These are phyloP conservation scores for Stagonosporopsis tanaceti DNA, from an alignment of 2,329 filamentous ascomycete species.

Conservation along the genomic window DNA sequence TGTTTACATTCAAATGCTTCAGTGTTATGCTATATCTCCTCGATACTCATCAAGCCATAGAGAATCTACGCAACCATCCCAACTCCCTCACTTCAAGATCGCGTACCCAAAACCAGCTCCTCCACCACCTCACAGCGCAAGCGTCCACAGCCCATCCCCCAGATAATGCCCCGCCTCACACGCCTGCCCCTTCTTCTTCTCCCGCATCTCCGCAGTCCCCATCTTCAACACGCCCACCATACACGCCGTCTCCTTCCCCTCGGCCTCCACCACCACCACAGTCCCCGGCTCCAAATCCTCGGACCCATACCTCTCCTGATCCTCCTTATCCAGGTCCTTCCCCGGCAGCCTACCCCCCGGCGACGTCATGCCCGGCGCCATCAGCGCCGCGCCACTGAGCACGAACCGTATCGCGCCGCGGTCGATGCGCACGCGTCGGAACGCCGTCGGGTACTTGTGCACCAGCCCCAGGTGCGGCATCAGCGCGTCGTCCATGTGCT, in stretches of 20 bases:
- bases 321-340: slow-evolving; percentile 45
- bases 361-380: slow-evolving; percentile 92
- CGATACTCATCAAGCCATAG: background rate
- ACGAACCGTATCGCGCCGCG: slow-evolving; percentile 97
- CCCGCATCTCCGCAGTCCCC: slow-evolving; percentile 90
- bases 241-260: slow-evolving; percentile 92
- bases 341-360: slow-evolving; percentile 80
- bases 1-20: slow-evolving; percentile 17
- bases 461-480: slow-evolving; percentile 89
- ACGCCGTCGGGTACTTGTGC: slow-evolving; percentile 85
- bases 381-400: slow-evolving; percentile 88
- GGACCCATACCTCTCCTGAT: slow-evolving; percentile 57
- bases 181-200: slow-evolving; percentile 90
- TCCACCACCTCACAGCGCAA: slow-evolving; percentile 55
- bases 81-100: background rate
- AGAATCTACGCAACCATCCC: background rate
- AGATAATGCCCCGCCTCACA: slow-evolving; percentile 94
- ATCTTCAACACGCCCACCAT: slow-evolving; percentile 84
- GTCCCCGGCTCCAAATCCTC: slow-evolving; percentile 81
- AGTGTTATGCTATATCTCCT: background rate
- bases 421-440: slow-evolving; percentile 88
- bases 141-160: slow-evolving; percentile 90
- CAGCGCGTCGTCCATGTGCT: slow-evolving; percentile 78
- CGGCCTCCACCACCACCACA: slow-evolving; percentile 87
- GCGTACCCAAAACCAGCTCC: background rate